Conservation (phyloP, 805 yeast species). For the Spathaspora gorwiae region DNA sequence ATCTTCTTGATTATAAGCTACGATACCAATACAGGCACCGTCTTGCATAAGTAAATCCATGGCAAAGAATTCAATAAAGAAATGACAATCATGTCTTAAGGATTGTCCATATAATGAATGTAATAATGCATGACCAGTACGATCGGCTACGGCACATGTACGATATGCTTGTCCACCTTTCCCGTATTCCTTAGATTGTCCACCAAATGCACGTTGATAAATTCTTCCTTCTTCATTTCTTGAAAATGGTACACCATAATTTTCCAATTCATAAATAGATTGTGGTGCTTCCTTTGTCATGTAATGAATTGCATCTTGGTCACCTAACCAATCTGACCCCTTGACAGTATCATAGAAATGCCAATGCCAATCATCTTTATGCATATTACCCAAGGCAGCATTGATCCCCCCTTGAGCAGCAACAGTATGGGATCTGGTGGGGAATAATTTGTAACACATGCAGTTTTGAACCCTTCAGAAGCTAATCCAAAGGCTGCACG, state of each 20-base stretch:
- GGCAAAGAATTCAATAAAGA: conserved; percentile 96
- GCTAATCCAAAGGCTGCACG: conserved; percentile 98
- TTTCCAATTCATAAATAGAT: conserved; percentile 94
- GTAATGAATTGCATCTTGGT: conserved; percentile 98
- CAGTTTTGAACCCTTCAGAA: conserved; percentile 95
- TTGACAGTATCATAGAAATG: conserved; percentile 99
- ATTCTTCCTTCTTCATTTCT: conserved; percentile 96
- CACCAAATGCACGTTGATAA: conserved; percentile 99
- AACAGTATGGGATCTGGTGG: conserved; percentile 97
- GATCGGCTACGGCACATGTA: conserved; percentile 98
- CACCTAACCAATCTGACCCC: conserved; percentile 99
- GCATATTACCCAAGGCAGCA: conserved; percentile 99
- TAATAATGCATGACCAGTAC: conserved; percentile 97
- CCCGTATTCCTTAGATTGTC: conserved; percentile 92
- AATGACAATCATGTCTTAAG: conserved; percentile 93
- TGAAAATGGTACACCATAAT: conserved; percentile 97
- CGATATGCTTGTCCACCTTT: conserved; percentile 99
- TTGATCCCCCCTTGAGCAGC: conserved; percentile 99
- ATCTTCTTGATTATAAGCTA: conserved; percentile 98
- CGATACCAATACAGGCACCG: conserved; percentile 94
- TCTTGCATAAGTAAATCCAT: conserved; percentile 91
- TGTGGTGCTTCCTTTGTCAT: conserved; percentile 98
- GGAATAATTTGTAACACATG: conserved; percentile 97
- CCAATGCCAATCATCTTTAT: conserved; percentile 98
- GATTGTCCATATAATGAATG: conserved; percentile 98